Conservation (phyloP, 192 early-diverging fungal genomes). For the Coemansia sp. region DNA sequence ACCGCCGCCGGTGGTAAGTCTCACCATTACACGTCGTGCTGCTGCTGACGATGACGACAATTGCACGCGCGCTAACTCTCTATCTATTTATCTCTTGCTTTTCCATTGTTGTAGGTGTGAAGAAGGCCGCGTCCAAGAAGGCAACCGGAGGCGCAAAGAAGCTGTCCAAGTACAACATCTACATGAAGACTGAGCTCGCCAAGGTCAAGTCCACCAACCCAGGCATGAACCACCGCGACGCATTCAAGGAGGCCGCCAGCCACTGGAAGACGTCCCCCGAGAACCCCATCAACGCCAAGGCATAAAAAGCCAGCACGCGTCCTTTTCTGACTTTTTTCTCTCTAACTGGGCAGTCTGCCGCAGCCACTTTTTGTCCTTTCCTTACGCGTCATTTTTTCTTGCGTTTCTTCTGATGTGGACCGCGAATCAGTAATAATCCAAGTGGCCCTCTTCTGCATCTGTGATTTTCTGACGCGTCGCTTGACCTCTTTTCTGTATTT, state of each 20-base stretch:
- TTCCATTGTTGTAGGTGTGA: slow-evolving; percentile 1
- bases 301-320: slow-evolving; percentile 2
- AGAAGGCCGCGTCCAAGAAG: slow-evolving; percentile 2
- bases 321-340: not conserved
- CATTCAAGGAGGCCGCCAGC: slow-evolving; percentile 66
- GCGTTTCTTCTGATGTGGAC: not conserved
- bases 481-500: slow-evolving; percentile 3
- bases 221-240: slow-evolving; percentile 63
- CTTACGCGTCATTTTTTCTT: not conserved
- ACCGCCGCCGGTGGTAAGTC: slow-evolving; percentile 4
- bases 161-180: slow-evolving; percentile 68
- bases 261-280: slow-evolving; percentile 63
- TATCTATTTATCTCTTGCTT: not conserved
- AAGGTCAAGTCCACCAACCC: slow-evolving; percentile 68
- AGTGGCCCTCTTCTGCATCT: not conserved
- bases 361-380: not conserved
- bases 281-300: slow-evolving; percentile 60
- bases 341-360: slow-evolving; percentile 2
- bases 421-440: slow-evolving; percentile 1
- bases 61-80: not conserved
- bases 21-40: not conserved
- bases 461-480: slow-evolving; percentile 12
- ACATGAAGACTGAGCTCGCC: slow-evolving; percentile 71
- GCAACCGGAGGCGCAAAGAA: slow-evolving; percentile 41
- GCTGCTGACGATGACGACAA: not conserved